Conservation (phyloP, 2,329 filamentous ascomycete genomes). For the Eutypella sp. region DNA sequence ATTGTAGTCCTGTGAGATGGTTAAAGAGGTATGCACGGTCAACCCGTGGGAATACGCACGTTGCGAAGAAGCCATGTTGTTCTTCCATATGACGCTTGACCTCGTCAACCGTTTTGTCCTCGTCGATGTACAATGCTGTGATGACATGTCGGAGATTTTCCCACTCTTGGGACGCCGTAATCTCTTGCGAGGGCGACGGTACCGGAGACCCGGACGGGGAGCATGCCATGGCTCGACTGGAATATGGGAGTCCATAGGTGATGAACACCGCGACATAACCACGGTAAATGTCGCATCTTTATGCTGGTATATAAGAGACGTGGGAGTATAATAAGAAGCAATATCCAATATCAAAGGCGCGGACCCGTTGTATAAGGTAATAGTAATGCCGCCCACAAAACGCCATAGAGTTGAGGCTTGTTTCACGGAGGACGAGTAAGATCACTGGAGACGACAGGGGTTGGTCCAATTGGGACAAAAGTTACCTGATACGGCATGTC, state of each 20-base stretch:
- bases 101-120: slow-evolving; percentile 25
- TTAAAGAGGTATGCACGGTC: background rate
- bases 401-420: background rate
- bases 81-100: slow-evolving; percentile 23
- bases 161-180: slow-evolving; percentile 22
- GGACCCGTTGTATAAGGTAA: background rate
- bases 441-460: slow-evolving; percentile 16
- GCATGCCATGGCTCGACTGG: background rate
- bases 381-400: background rate
- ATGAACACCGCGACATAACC: background rate
- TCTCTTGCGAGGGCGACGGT: slow-evolving; percentile 13
- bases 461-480: slow-evolving; percentile 19
- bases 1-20: slow-evolving; percentile 16
- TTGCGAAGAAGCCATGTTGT: slow-evolving; percentile 21
- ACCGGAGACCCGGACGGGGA: slow-evolving; percentile 1
- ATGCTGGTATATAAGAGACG: no score
- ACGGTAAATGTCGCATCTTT: background rate
- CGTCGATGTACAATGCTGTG: slow-evolving; percentile 21
- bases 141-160: slow-evolving; percentile 17
- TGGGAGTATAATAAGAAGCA: background rate
- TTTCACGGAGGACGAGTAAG: background rate
- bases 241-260: background rate
- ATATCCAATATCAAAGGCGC: background rate
- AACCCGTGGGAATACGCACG: slow-evolving; percentile 14
- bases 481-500: slow-evolving; percentile 17